Base-by-base conservation (phyloP, 371 early-diverging fungal species). In the Mortierella sp. region DNA sequence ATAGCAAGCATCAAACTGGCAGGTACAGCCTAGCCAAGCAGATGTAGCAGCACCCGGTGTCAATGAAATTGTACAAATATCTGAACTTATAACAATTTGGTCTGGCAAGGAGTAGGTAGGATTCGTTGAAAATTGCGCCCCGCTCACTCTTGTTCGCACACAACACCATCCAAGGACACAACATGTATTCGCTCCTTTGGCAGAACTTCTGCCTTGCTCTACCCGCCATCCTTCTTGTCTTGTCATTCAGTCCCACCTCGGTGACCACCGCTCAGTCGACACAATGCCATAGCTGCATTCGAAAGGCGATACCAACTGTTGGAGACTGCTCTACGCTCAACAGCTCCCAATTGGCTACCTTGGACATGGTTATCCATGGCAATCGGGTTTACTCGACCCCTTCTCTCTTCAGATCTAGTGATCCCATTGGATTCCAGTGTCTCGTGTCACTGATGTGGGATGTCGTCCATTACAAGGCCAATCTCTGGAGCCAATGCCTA, bases 1-100 rank as follows among this genome's bases (percentile, higher is more conserved):
- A 71, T 67, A 34, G 81, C 82, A 65, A 66, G 77, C 27, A 58
- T 60, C 25, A 34, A 63, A 7, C 60, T 67, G 5, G 76, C 68
- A 6, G 19, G 44, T 16, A 16, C 47, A 22, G 47, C 47, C 10
- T 47, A 47, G 24, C 10, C 17, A 21, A 8, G 8, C 47, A 10
- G 13, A 5, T 10, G 45, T 44, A 13, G 45, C 21, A 19, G n/a
- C n/a, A 44, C 44, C 44, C 5, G 44, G n/a, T 19, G 5, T 5
- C 5, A 44, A 21, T 47, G 9, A 6, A 24, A 10, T 5, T 22
- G 45, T 45, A 12, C 6, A 45, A 6, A 7, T 45, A n/a, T 45
- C 10, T 19, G 19, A 6, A 45, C 17, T 45, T 45, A 19, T 45
- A 12, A 45, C 19, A 45, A 7, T 39, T 14, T 39, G 39, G 14